Conservation (phyloP, 495 filamentous ascomycete genomes). For the Penicillium robsamsonii region DNA sequence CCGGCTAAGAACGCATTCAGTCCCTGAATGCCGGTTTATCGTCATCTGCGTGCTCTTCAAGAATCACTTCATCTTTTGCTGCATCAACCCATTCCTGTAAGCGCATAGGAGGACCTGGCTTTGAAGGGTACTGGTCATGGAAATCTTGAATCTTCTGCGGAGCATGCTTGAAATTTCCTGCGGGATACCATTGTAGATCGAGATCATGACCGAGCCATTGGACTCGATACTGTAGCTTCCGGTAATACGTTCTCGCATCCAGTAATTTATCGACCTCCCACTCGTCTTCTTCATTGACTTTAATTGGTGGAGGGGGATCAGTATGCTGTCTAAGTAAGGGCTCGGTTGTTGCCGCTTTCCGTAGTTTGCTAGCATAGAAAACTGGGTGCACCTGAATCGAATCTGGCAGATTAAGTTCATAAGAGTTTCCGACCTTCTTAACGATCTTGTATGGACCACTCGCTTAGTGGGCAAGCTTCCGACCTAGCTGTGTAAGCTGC, state of each 20-base stretch:
- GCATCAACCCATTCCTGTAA: no score
- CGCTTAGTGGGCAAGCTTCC: no score
- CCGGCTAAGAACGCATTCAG: no score
- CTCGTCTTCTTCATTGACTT: conserved; percentile 10
- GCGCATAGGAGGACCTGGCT: conserved; percentile 1
- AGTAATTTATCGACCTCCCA: conserved; percentile 12
- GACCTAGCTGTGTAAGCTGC: no score
- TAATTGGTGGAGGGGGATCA: not conserved
- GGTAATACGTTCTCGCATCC: not conserved
- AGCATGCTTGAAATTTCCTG: conserved; percentile 12
- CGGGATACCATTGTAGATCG: conserved; percentile 9
- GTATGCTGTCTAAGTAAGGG: not conserved
- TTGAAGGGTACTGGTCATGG: not conserved
- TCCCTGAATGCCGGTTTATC: no score
- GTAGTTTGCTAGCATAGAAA: conserved; percentile 13
- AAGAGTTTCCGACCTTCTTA: not conserved
- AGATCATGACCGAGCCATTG: conserved; percentile 9
- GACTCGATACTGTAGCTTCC: conserved; percentile 13
- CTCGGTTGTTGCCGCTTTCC: not conserved
- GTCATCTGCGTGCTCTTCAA: no score
- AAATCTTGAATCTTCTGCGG: no score
- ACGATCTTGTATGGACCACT: not conserved
- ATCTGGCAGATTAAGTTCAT: no score
- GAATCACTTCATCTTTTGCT: no score
- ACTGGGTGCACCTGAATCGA: conserved; percentile 10